Percentiles rank a stretch among this genome's conserved stretches.
phyloP scores from a whole-genome alignment of 164 flowering plant genomes.

The Macadamia tetraphylla region DNA sequence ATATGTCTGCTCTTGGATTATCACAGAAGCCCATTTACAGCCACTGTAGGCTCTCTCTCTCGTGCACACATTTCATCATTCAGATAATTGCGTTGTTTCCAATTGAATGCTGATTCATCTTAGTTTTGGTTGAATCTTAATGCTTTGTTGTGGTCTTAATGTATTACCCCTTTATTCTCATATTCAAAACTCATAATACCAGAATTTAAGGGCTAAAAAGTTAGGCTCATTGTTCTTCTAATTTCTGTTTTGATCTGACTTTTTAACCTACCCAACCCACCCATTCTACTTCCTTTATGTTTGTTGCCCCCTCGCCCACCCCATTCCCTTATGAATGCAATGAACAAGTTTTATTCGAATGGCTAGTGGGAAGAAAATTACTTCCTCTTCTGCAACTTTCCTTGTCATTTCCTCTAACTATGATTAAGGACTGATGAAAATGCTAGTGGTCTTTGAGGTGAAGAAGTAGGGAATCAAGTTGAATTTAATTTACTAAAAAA shows the following conservation, averaged over 20 bases:
- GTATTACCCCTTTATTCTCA: background rate
- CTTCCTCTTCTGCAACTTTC: background rate
- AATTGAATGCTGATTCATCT: background rate
- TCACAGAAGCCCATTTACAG: constrained; percentile 92
- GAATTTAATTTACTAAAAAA: too few species aligned
- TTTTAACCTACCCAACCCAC: too few species aligned
- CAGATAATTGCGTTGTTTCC: too few species aligned
- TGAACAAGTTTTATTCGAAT: too few species aligned
- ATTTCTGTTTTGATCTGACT: too few species aligned
- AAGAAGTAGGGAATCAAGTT: too few species aligned
- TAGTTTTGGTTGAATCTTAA: background rate
- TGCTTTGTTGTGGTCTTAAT: background rate
- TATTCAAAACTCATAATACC: background rate
- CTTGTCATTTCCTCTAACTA: background rate
- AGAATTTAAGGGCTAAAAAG: background rate
- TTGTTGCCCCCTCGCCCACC: too few species aligned
- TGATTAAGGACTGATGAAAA: background rate
- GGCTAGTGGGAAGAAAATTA: background rate
- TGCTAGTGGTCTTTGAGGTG: too few species aligned
- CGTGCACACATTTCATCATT: too few species aligned
- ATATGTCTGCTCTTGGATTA: constrained; percentile 97
- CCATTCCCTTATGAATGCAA: too few species aligned
- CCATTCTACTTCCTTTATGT: too few species aligned
- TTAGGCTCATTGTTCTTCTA: too few species aligned
- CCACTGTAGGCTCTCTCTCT: constrained; percentile 40